phyloP scores from a whole-genome alignment of 148 eudicot species.

The Polygonum maritimum region DNA sequence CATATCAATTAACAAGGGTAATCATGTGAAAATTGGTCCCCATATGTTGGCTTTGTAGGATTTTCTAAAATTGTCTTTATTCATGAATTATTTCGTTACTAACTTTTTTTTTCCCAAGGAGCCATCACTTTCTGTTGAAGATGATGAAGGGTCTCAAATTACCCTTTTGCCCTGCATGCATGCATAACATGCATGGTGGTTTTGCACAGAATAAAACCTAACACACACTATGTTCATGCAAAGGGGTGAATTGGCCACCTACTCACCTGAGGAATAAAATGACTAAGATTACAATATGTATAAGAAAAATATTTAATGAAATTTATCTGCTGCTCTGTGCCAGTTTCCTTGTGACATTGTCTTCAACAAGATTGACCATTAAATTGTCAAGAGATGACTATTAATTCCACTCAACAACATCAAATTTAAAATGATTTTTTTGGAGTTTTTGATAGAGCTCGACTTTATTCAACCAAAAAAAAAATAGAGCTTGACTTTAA shows the following conservation, averaged over 20 bases:
- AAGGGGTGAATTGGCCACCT: no score
- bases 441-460: neutral
- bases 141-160: neutral
- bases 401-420: neutral
- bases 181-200: neutral
- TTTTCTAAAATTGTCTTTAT: neutral
- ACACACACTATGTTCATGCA: no score
- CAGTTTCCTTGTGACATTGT: neutral
- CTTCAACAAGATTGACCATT: neutral
- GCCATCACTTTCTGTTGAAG: neutral
- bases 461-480: no score
- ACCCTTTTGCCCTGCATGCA: neutral
- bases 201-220: no score
- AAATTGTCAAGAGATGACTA: neutral
- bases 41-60: neutral
- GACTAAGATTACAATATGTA: neutral
- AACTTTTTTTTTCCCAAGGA: neutral
- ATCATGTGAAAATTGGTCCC: neutral
- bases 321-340: neutral
- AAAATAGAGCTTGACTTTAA: no score
- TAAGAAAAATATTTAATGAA: neutral
- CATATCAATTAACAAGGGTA: neutral
- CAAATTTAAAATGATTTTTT: neutral
- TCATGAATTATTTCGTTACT: neutral
- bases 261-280: neutral